These are phyloP conservation scores for Pyrrhoderma noxium DNA, from an alignment of 1,284 basidiomycete genomes.

Conservation along the genomic window DNA sequence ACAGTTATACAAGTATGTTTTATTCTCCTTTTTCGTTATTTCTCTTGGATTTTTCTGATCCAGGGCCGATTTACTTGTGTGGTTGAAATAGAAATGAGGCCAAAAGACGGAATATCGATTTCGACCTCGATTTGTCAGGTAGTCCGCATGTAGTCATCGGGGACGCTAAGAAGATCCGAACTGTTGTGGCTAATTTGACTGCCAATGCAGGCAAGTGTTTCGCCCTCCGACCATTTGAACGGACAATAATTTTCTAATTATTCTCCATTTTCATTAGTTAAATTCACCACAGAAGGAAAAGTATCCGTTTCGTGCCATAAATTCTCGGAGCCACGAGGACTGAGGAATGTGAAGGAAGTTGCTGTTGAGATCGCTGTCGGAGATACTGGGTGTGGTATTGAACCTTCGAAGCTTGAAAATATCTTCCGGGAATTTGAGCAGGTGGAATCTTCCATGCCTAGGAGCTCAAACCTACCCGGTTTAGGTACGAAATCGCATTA, in stretches of 20 bases:
- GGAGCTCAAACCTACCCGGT: conserved; percentile 34
- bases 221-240: too few species aligned
- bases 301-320: conserved; percentile 60
- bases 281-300: conserved; percentile 63
- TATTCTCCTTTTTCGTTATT: conserved; percentile 16
- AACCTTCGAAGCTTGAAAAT: conserved; percentile 63
- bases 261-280: conserved; percentile 54
- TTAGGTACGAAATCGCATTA: conserved; percentile 33
- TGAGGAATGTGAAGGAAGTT: conserved; percentile 39
- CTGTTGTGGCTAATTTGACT: conserved; percentile 77
- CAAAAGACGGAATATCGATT: conserved; percentile 55
- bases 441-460: conserved; percentile 52
- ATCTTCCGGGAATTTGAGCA: conserved; percentile 88
- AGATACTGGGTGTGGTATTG: conserved; percentile 77
- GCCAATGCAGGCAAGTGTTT: conserved; percentile 73
- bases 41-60: background rate
- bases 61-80: background rate
- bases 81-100: conserved; percentile 53
- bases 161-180: conserved; percentile 70
- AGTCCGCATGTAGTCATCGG: conserved; percentile 61
- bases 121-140: conserved; percentile 48
- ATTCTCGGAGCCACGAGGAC: conserved; percentile 46
- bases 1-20: conserved; percentile 37
- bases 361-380: conserved; percentile 70
- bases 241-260: too few species aligned